Conservation (phyloP, 2,329 filamentous ascomycete species). For the Aspergillus aculeatus region DNA sequence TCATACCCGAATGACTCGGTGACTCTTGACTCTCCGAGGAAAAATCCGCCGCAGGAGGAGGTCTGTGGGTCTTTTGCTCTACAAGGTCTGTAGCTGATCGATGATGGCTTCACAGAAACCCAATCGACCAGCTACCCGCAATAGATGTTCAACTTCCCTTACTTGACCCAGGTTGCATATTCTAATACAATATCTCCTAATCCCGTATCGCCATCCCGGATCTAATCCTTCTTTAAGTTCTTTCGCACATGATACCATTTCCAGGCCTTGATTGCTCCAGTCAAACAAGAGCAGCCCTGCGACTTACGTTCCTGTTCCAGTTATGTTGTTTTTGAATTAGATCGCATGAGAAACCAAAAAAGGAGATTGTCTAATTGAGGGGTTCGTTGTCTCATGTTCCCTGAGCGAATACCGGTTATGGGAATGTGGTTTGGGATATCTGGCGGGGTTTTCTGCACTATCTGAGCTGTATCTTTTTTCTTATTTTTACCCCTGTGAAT, state of each 20-base stretch:
- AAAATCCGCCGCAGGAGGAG: slow-evolving; percentile 12
- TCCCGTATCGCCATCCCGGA: slow-evolving; percentile 32
- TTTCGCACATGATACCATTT: slow-evolving; percentile 39
- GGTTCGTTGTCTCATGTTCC: slow-evolving; percentile 13
- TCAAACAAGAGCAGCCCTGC: slow-evolving; percentile 32
- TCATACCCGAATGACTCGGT: slow-evolving; percentile 10
- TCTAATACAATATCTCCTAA: slow-evolving; percentile 39
- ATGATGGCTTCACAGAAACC: slow-evolving; percentile 38
- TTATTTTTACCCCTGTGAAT: slow-evolving; percentile 12
- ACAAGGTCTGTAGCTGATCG: slow-evolving; percentile 27
- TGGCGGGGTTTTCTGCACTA: slow-evolving; percentile 25
- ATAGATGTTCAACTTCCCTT: slow-evolving; percentile 31
- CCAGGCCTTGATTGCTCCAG: slow-evolving; percentile 30
- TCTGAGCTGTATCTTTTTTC: slow-evolving; percentile 14
- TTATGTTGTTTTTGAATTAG: slow-evolving; percentile 26
- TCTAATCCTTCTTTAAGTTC: slow-evolving; percentile 30
- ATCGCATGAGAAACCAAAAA: slow-evolving; percentile 21
- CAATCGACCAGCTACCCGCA: slow-evolving; percentile 38
- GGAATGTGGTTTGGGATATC: slow-evolving; percentile 21
- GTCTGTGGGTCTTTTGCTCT: slow-evolving; percentile 22
- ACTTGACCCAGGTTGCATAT: slow-evolving; percentile 25
- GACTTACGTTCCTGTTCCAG: slow-evolving; percentile 24
- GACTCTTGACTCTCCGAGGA: slow-evolving; percentile 3
- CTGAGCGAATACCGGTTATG: slow-evolving; percentile 18
- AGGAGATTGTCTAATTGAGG: slow-evolving; percentile 17